Base-by-base conservation (phyloP, 164 flowering plant species). In the Hamamelis virginiana region DNA sequence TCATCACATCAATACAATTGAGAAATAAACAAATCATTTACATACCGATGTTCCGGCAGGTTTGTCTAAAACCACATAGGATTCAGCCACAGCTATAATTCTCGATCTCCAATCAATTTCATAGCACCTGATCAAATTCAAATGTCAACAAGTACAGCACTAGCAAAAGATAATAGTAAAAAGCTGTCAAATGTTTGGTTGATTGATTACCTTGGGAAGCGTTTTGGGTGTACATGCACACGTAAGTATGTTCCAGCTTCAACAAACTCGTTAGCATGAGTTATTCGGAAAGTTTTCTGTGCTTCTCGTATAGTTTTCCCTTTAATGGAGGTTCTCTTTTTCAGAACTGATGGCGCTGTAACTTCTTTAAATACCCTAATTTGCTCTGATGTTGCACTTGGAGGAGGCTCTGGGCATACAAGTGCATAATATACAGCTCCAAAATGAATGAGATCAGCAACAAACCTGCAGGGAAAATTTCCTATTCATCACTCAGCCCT, bases 21-120 rank as follows among this genome's bases (percentile, higher is more conserved):
- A 55, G n/a, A 66, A 66, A 60, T 16, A 45, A 51, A 75, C 41
- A 46, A 22, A 55, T 47, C 8, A 67, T 64, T 27, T 62, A 80
- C 97, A 66, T 81, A 95, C 98, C 44, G 97, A 86, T 62, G 94
- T 92, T 48, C 97, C 98, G 68, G 97, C 92, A 68, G 98, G 97
- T 84, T 92, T 95, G 80, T 95, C 94, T 75, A 95, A 79, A 79
- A 95, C 88, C 57, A 89, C 98, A 79, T 82, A 92, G 45, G 84
- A 80, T 56, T 95, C 94, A 26, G 92, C 48, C 51, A 86, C 92
- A 48, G 96, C 94, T 61, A 95, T 81, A 44, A 92, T 76, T 81
- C 98, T 85, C 66, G 97, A 92, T 76, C 78, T 88, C 98, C 98
- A 95, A 69, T 95, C 97, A 75, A 95, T 87, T 76, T 95, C 93